A percentile compares a stretch with the other conserved stretches of the same genome.
Evolutionary conservation across 768 basidiomycete species (phyloP).

Genomic region (Pisolithus albus): DNA sequence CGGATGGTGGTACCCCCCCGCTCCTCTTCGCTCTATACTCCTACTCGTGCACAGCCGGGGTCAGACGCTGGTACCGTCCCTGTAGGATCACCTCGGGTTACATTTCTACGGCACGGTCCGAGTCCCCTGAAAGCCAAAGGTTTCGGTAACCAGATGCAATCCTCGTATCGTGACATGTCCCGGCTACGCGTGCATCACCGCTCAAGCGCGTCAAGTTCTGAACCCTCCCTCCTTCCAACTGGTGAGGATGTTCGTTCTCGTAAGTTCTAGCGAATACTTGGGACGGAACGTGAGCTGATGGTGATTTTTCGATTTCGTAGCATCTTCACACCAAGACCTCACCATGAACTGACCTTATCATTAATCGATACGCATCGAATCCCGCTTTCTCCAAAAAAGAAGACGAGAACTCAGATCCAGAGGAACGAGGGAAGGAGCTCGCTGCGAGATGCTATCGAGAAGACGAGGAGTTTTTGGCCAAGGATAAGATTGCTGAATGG

Average conservation of each 20-base stretch:
- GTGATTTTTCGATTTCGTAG: constrained; percentile 11
- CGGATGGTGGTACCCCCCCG: constrained; percentile 24
- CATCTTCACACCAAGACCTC: constrained; percentile 50
- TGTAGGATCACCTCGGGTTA: constrained; percentile 27
- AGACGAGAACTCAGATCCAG: constrained; percentile 48
- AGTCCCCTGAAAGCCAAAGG: constrained; percentile 41
- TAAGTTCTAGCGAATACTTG: constrained; percentile 28
- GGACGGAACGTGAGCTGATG: constrained; percentile 5
- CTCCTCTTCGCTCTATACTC: constrained; percentile 25
- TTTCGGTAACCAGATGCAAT: constrained; percentile 29
- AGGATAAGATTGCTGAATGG: constrained; percentile 96
- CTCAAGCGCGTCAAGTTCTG: constrained; percentile 70
- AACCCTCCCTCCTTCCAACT: constrained; percentile 65
- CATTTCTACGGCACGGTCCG: constrained; percentile 31
- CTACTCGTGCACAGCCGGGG: constrained; percentile 26
- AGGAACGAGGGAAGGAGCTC: constrained; percentile 59
- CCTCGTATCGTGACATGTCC: constrained; percentile 33
- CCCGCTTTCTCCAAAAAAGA: constrained; percentile 35
- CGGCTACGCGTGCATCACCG: constrained; percentile 61
- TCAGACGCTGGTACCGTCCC: constrained; percentile 16
- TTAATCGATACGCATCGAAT: constrained; percentile 38
- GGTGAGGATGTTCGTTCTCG: constrained; percentile 44
- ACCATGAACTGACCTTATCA: constrained; percentile 43
- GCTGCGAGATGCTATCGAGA: constrained; percentile 80
- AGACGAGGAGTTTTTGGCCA: constrained; percentile 74